Base-by-base conservation (phyloP, 169 alveolate genomes). In the Blepharisma undulans region DNA sequence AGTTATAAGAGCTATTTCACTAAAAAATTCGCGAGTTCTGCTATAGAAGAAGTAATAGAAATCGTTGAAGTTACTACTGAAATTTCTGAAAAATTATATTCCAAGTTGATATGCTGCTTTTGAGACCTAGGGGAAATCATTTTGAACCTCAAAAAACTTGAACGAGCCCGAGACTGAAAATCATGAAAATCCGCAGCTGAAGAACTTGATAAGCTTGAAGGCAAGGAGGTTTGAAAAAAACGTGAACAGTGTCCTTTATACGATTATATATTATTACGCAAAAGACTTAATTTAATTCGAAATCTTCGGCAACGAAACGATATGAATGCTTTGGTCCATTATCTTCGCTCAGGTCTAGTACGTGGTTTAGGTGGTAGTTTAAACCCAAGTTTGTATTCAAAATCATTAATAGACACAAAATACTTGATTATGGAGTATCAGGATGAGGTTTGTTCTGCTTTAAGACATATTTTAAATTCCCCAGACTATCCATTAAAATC, bases 331-430 rank as follows among this genome's bases (percentile, higher is more conserved):
- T 72, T 95, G 14, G 92, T 92, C 6, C 88, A 90, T 61, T 72
- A 84, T 36, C 79, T 95, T 7, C 81, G 96, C 79, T 66, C 88
- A 0, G 93, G 93, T 34, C 88, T 93, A 6, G 76, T 80, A 10
- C 94, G 95, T 79, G 95, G 93, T 74, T 22, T 95, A 12, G 95
- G 95, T 8, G 95, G 95, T 14, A 94, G 86, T 19, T 82, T 93
- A 1, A 30, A 88, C 76, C 96, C 95, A 34, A 77, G 59, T 12
- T 93, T 95, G 14, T 95, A 94, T 79, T 82, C 88, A 22, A 71
- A 94, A 59, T 90, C 95, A 82, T 76, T 87, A 66, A 60, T 78
- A 8, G 97, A 97, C n/a, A 95, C 97, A 1, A 95, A 95, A 71
- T 84, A 72, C 22, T 71, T 95, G 29, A 94, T 95, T 0, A 94